phyloP scores from a whole-genome alignment of 2,329 filamentous ascomycete species.

The Epichloe elymi region DNA sequence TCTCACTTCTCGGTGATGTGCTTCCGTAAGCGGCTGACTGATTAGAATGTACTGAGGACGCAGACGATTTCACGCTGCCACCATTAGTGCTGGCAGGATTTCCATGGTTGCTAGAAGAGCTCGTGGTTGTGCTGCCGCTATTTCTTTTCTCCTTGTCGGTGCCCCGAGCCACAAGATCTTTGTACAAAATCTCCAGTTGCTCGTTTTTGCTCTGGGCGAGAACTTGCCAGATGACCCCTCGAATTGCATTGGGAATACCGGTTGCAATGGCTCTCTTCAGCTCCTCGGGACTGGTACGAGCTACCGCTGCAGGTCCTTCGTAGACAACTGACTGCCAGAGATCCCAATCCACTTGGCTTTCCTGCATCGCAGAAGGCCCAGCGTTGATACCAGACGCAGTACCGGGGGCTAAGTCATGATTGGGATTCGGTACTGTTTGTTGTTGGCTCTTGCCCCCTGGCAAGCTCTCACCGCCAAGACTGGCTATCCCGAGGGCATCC shows the following conservation, averaged over 20 bases:
- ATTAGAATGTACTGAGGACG: conserved; percentile 74
- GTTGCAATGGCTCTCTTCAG: conserved; percentile 82
- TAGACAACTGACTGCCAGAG: conserved; percentile 95
- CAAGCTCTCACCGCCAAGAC: conserved; percentile 13
- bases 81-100: conserved; percentile 44
- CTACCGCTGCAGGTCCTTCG: conserved; percentile 79
- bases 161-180: conserved; percentile 64
- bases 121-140: conserved; percentile 39
- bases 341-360: conserved; percentile 90
- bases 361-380: conserved; percentile 56
- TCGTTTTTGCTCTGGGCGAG: conserved; percentile 90
- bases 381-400: conserved; percentile 72
- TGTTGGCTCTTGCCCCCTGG: conserved; percentile 20
- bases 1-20: conserved; percentile 45
- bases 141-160: conserved; percentile 63
- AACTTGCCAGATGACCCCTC: conserved; percentile 98
- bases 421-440: conserved; percentile 47
- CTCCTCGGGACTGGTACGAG: conserved; percentile 77
- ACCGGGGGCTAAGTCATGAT: conserved; percentile 63
- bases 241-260: conserved; percentile 86
- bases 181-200: conserved; percentile 77
- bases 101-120: conserved; percentile 36
- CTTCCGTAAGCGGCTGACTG: conserved; percentile 48
- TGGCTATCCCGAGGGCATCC: conserved; percentile 11
- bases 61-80: conserved; percentile 60